These are phyloP conservation scores for Microbotryum violaceum DNA, from an alignment of 1,284 basidiomycete genomes.

Conservation along the genomic window DNA sequence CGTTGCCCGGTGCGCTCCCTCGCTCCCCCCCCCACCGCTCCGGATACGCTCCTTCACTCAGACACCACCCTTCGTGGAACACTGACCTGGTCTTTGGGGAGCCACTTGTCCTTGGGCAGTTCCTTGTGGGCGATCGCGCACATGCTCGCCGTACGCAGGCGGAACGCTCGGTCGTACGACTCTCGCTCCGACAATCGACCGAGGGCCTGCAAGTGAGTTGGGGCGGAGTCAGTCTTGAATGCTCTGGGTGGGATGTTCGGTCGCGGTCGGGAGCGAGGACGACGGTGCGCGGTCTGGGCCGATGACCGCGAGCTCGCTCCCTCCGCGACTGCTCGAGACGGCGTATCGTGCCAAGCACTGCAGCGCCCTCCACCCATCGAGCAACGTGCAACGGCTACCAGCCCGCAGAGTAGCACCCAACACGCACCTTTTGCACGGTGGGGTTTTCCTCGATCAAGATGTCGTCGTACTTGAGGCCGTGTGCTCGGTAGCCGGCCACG, in stretches of 20 bases:
- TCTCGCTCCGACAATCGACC: conserved; percentile 69
- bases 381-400: too few relatives aligned
- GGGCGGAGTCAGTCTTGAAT: background rate
- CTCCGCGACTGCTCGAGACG: too few relatives aligned
- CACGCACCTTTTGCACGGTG: conserved; percentile 71
- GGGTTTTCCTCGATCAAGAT: conserved; percentile 80
- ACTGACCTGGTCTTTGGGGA: conserved; percentile 65
- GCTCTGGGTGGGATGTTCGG: background rate
- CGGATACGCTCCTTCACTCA: too few relatives aligned
- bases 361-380: too few relatives aligned
- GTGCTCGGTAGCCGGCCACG: conserved; percentile 73
- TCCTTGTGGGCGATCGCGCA: conserved; percentile 65
- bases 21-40: too few relatives aligned
- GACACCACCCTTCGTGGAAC: too few relatives aligned
- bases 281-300: background rate
- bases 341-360: too few relatives aligned
- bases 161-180: conserved; percentile 83
- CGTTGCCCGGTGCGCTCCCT: too few relatives aligned
- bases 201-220: conserved; percentile 56
- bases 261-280: background rate
- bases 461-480: conserved; percentile 93
- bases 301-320: background rate
- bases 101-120: conserved; percentile 81
- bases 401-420: too few relatives aligned
- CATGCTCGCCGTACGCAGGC: conserved; percentile 77